Base-by-base conservation (phyloP, 2,329 filamentous ascomycete genomes). In the Scolecobasidium constrictum region DNA sequence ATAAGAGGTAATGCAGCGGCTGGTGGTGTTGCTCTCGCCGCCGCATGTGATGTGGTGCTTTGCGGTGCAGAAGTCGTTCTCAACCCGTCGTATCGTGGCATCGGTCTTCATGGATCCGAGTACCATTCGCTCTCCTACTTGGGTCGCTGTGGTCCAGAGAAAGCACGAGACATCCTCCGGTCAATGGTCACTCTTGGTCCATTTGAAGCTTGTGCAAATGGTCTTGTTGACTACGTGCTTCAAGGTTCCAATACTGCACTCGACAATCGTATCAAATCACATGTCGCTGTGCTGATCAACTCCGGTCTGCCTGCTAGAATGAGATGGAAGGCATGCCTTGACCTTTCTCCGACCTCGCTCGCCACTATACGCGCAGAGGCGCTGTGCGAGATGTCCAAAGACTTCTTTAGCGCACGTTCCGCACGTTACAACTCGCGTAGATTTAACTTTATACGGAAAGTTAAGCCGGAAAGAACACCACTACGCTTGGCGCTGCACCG, bases 1-100 rank as follows among this genome's bases (percentile, higher is more conserved):
- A 46, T 66, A 7, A 52, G 64, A 17, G 64, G 64, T 15, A 66
- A 67, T 38, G 63, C 61, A 22, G 64, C 64, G 2, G 64, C 63
- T 13, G 63, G 64, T 5, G 64, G 64, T 15, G 62, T 66, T 3
- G 64, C 64, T 1, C 53, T 66, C 13, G 64, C 64, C 12, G 52
- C 61, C 0, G 60, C 63, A 3, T 42, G 40, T n/a, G 40, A 42
- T 13, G 31, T 65, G 1, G 63, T 66, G 23, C 49, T 66, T n/a
- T 58, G 62, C 4, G 60, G 62, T 4, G 52, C 57, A 4, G 52
- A 60, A n/a, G 59, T 62, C 5, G 62, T 66, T 1, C 46, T 66
- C 38, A 66, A 65, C 46, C 62, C 63, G 13, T 62, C 63, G 0
- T 66, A 66, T 42, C 56, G 63, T 4, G 60, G 56, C 4, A 36